Base-by-base conservation (phyloP, 1,284 basidiomycete species). In the Amylostereum areolatum region DNA sequence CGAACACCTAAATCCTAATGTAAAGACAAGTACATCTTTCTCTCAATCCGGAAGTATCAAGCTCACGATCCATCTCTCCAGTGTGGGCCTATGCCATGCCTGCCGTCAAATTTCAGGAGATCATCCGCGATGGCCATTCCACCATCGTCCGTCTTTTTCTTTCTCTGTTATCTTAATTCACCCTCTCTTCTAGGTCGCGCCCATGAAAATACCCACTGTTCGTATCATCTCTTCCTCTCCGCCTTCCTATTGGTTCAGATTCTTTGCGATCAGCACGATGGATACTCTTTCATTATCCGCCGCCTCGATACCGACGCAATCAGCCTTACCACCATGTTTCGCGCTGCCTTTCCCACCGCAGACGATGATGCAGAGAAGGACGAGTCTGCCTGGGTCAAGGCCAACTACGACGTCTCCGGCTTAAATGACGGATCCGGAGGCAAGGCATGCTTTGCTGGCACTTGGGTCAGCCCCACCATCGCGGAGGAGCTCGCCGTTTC, bases 271-370 rank as follows among this genome's bases (percentile, higher is more conserved):
- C 62, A 90, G 87, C 75, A 82, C 33, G 67, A 69, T 24, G 83
- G 84, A 35, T 92, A 96, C 68, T 91, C 93, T 12, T 96, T 96
- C 67, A 89, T 97, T 63, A 85, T 97, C 49, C 84, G 93, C 55
- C 85, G 96, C 52, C 97, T 93, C 63, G 96, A 99, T 71, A 98
- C 96, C 5, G 85, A 92, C 56, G 95, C 95, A 25, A 81, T 99
- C 67, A 93, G 90, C 52, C 84, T 96, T n/a, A 97, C 94, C 4
- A 97, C 96, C 53, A 97, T 99, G 92, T 98, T 93, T 75, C 91
- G 93, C 58, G 92, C 95, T 27, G 93, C 95, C 0, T 99, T 95
- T 70, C 96, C 97, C 7, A 81, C 75, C 48, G 89, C 94, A 1
- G 71, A 76, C 31, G 90, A 92, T 2, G 76, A 79, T 42, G 84